Percentiles rank a stretch among this genome's conserved stretches.
These are phyloP conservation scores for Phytophthora syringae DNA, from an alignment of 352 stramenopile genomes.

Conservation along the genomic window DNA sequence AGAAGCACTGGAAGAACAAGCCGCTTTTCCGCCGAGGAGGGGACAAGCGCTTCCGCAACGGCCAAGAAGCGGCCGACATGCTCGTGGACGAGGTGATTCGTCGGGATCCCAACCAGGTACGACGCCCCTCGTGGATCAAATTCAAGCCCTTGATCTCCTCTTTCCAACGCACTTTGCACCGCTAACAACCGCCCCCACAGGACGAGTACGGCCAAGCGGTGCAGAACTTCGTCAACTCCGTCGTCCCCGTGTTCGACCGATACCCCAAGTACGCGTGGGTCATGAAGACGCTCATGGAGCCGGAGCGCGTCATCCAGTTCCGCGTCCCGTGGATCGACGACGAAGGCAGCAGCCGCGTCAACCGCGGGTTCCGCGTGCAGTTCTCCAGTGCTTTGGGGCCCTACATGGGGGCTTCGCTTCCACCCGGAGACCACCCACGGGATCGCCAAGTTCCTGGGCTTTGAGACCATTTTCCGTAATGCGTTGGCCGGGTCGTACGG, in stretches of 20 bases:
- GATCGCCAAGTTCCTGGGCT: constrained; percentile 92
- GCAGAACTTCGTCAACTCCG: constrained; percentile 81
- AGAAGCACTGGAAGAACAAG: constrained; percentile 96
- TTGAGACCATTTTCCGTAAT: constrained; percentile 97
- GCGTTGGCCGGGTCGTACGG: constrained; percentile 87
- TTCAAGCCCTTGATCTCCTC: constrained; percentile 18
- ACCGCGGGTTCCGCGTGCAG: constrained; percentile 97
- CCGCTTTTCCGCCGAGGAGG: constrained; percentile 96
- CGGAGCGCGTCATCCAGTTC: constrained; percentile 96
- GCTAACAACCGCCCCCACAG: constrained; percentile 10
- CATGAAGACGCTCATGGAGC: constrained; percentile 95
- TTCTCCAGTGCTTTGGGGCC: constrained; percentile 92
- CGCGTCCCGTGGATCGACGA: constrained; percentile 98
- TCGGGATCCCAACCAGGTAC: constrained; percentile 78
- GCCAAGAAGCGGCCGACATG: constrained; percentile 95
- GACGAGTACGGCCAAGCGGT: constrained; percentile 74
- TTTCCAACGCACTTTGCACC: constrained; percentile 17
- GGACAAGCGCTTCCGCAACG: constrained; percentile 96
- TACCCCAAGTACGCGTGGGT: constrained; percentile 92
- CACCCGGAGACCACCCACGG: constrained; percentile 90
- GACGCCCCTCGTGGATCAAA: constrained; percentile 9
- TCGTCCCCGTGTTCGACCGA: constrained; percentile 86
- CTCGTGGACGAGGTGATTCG: constrained; percentile 84
- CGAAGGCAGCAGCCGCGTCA: constrained; percentile 94
- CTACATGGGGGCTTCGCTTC: constrained; percentile 98